A percentile compares a stretch with the other conserved stretches of the same genome.
phyloP scores from a whole-genome alignment of 139 green algal genomes.

The Zygnema circumcarinatum region DNA sequence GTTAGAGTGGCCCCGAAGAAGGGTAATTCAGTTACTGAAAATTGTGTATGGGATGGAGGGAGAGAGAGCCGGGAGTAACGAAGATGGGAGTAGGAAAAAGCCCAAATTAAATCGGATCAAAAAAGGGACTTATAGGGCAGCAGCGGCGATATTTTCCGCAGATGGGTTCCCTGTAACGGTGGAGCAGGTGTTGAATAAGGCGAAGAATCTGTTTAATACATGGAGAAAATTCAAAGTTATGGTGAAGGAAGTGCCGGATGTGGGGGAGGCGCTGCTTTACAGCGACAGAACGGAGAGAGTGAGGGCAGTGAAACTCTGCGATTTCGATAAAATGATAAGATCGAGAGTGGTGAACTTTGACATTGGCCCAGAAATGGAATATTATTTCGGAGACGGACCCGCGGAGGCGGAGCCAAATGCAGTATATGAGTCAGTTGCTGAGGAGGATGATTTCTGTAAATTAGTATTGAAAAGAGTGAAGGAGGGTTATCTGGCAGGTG shows the following conservation, averaged over 20 bases:
- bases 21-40: background rate
- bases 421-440: background rate
- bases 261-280: background rate
- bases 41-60: background rate
- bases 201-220: background rate
- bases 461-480: background rate
- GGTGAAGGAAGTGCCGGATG: background rate
- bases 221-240: slow-evolving; percentile 2
- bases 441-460: background rate
- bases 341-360: background rate
- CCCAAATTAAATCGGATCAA: background rate
- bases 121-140: background rate
- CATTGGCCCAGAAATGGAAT: background rate
- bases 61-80: background rate
- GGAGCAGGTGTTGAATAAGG: background rate
- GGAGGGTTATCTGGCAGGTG: background rate
- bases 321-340: background rate
- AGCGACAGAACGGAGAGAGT: background rate
- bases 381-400: background rate
- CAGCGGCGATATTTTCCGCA: background rate
- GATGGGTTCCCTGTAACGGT: background rate
- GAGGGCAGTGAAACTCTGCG: background rate
- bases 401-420: background rate
- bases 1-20: background rate
- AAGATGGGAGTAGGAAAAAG: background rate